phyloP scores from a whole-genome alignment of 2,329 filamentous ascomycete genomes.

The Alternaria burnsii region DNA sequence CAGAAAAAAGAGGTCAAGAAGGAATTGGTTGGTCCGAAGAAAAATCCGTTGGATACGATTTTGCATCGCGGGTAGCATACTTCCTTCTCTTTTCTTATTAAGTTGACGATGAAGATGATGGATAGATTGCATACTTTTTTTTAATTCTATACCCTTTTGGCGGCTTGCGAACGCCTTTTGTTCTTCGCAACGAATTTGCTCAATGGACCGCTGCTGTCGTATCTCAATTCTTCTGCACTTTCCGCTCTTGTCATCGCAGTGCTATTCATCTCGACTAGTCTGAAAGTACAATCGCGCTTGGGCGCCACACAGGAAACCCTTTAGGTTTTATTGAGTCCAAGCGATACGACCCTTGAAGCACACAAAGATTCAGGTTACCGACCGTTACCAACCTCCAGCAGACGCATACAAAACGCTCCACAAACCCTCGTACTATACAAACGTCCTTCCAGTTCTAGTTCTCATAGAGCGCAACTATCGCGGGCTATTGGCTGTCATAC shows the following conservation, averaged over 20 bases:
- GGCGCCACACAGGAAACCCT: neutral
- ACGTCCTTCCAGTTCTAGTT: neutral
- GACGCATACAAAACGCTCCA: neutral
- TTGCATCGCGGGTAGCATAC: conserved; percentile 33
- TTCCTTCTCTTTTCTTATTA: neutral
- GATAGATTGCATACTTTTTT: neutral
- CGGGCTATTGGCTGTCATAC: neutral
- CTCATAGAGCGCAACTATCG: neutral
- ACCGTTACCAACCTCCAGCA: too few relatives aligned
- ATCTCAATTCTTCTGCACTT: neutral
- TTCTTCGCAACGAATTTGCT: neutral
- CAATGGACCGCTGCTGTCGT: neutral
- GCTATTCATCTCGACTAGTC: neutral
- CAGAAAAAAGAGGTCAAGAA: conserved; percentile 34
- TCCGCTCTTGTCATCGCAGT: neutral
- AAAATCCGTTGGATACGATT: conserved; percentile 39
- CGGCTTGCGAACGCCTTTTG: neutral
- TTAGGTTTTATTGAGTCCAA: neutral
- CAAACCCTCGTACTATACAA: neutral
- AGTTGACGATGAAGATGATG: neutral
- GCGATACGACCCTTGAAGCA: neutral
- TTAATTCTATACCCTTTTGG: conserved; percentile 1
- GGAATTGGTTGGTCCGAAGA: conserved; percentile 31
- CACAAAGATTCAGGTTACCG: too few relatives aligned
- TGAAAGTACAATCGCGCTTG: neutral